These are phyloP conservation scores for Capronia coronata DNA, from an alignment of 2,329 filamentous ascomycete genomes.

Conservation along the genomic window DNA sequence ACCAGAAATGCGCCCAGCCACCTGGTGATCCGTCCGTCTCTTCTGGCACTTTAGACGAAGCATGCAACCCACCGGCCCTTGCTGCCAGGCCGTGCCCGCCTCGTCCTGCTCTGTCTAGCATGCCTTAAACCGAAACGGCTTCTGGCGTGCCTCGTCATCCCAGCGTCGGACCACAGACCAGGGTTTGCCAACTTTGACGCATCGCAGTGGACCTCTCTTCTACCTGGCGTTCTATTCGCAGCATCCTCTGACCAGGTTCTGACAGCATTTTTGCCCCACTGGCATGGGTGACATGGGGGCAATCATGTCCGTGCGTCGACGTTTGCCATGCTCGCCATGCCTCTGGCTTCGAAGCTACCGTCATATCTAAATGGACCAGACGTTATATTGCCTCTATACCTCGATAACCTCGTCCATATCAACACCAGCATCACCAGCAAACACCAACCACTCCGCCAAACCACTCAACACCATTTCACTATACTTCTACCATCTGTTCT, in stretches of 20 bases:
- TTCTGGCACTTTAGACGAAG: slow-evolving; percentile 17
- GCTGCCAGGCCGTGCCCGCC: slow-evolving; percentile 23
- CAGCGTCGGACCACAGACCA: slow-evolving; percentile 25
- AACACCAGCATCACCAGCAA: slow-evolving; percentile 18
- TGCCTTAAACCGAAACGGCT: slow-evolving; percentile 24
- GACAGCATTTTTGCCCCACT: slow-evolving; percentile 24
- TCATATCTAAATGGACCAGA: slow-evolving; percentile 21
- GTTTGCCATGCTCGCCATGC: slow-evolving; percentile 21
- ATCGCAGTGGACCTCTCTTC: slow-evolving; percentile 17
- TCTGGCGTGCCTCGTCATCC: slow-evolving; percentile 26
- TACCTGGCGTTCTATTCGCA: slow-evolving; percentile 27
- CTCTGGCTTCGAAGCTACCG: slow-evolving; percentile 15
- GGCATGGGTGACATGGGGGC: slow-evolving; percentile 20
- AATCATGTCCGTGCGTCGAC: slow-evolving; percentile 21
- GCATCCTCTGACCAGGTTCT: slow-evolving; percentile 22
- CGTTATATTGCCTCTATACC: slow-evolving; percentile 26
- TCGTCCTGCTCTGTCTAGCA: slow-evolving; percentile 22
- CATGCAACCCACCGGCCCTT: slow-evolving; percentile 22
- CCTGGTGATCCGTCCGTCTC: slow-evolving; percentile 22
- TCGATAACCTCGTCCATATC: slow-evolving; percentile 15
- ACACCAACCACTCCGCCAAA: slow-evolving; percentile 13
- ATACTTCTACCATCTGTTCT: slow-evolving; percentile 5
- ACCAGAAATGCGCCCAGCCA: slow-evolving; percentile 30
- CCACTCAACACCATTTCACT: slow-evolving; percentile 5
- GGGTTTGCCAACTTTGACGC: slow-evolving; percentile 26